Evolutionary conservation across 2,329 filamentous ascomycete species (phyloP).

Genomic region (Colletotrichum higginsianum): DNA sequence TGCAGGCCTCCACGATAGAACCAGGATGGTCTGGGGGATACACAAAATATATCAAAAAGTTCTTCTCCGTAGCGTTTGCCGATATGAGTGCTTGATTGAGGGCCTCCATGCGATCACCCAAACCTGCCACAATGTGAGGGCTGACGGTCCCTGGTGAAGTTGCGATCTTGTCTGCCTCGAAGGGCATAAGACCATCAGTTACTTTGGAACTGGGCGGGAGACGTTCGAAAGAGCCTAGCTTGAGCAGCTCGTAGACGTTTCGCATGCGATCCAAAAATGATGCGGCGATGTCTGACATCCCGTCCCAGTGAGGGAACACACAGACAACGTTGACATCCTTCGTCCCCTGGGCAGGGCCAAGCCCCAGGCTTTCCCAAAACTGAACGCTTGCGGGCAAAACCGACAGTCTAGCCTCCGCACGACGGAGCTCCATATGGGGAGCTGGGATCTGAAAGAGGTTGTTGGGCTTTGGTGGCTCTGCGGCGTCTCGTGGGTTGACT

Average conservation of each 20-base stretch:
- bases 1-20: conserved; percentile 79
- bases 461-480: conserved; percentile 64
- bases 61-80: conserved; percentile 63
- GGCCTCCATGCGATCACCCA: conserved; percentile 64
- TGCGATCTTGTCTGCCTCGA: conserved; percentile 61
- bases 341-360: conserved; percentile 78
- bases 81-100: conserved; percentile 63
- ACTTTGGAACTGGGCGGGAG: conserved; percentile 61
- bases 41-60: conserved; percentile 83
- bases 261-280: conserved; percentile 78
- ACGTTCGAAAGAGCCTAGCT: conserved; percentile 76
- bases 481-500: conserved; percentile 57
- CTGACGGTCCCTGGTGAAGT: conserved; percentile 36
- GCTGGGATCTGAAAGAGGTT: conserved; percentile 75
- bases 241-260: conserved; percentile 80
- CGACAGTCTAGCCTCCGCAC: conserved; percentile 78
- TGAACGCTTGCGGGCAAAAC: conserved; percentile 80
- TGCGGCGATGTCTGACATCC: conserved; percentile 72
- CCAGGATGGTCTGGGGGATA: conserved; percentile 76
- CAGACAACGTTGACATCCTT: conserved; percentile 82
- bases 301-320: conserved; percentile 77
- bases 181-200: conserved; percentile 64
- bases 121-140: conserved; percentile 49
- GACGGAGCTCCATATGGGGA: conserved; percentile 80
- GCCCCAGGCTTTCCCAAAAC: conserved; percentile 87